Base-by-base conservation (phyloP, 2,329 filamentous ascomycete genomes). In the Cladosporium austrohemisphaericum region DNA sequence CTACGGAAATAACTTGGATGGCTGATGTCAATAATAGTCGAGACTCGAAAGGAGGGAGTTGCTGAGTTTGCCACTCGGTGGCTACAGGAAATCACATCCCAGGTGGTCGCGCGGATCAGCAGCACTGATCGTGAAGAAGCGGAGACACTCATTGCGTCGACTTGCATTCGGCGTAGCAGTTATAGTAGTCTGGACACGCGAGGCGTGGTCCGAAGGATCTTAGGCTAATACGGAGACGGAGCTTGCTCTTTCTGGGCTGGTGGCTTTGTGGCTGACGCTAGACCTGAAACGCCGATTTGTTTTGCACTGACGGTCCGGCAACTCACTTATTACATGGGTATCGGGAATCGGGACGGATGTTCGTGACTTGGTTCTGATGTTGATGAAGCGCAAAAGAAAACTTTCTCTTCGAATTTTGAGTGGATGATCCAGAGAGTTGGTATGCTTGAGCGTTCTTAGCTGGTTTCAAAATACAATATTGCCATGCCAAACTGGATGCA, bases 151-250 rank as follows among this genome's bases (percentile, higher is more conserved):
- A 9, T 9, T 26, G 41, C 22, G 31, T 22, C 29, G 19, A 18
- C 22, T 9, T 20, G 11, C 20, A 36, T 31, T 33, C 33, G 26
- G 44, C 18, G 44, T 37, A 37, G 44, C 44, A 47, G 11, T 47
- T 47, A 47, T 22, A 47, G 23, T 47, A 14, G 8, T 38, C 23
- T 29, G 14, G 32, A 31, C 31, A 28, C 23, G 22, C 18, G 25
- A 32, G 18, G 18, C 38, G 38, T 16, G 1, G 9, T 22, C 25
- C 32, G 31, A 38, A 29, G 44, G 19, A 23, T 35, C 33, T 47
- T 38, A 47, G 44, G 44, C 44, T 47, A 47, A 46, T 46, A 36
- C 32, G 43, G 33, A 47, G 23, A 22, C 44, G 44, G 44, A 36
- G 32, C 25, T 28, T 19, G 44, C 32, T 47, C 25, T 7, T 38